These are phyloP conservation scores for Aspergillus ostianus DNA, from an alignment of 495 filamentous ascomycete genomes.

Conservation along the genomic window DNA sequence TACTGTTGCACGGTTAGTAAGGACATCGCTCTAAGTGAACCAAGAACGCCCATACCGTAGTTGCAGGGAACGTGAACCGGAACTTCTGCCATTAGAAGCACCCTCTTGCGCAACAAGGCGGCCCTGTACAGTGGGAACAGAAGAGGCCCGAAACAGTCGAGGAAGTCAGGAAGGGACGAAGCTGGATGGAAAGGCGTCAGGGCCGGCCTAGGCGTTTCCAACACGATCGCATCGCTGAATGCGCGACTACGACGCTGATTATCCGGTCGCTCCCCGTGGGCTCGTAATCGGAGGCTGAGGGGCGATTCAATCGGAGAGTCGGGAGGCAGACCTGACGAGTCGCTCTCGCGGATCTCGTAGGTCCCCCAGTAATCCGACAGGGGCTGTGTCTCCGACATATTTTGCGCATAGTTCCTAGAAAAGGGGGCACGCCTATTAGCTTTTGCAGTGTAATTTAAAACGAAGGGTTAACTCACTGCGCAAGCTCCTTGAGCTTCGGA, in stretches of 20 bases:
- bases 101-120: conserved; percentile 82
- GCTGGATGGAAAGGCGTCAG: conserved; percentile 82
- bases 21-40: neutral
- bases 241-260: conserved; percentile 29
- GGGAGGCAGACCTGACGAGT: conserved; percentile 30
- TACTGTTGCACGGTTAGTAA: conserved; percentile 51
- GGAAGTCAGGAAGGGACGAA: conserved; percentile 69
- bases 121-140: conserved; percentile 88
- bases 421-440: conserved; percentile 2
- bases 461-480: conserved; percentile 48
- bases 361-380: conserved; percentile 80
- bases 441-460: neutral
- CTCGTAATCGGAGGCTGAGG: conserved; percentile 47
- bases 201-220: conserved; percentile 66
- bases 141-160: conserved; percentile 84
- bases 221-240: conserved; percentile 46
- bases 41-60: conserved; percentile 60
- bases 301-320: conserved; percentile 55
- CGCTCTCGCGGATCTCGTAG: conserved; percentile 53
- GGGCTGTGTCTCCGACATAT: conserved; percentile 49
- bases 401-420: conserved; percentile 33
- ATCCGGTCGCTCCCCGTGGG: conserved; percentile 38
- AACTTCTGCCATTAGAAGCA: conserved; percentile 78
- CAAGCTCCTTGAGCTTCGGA: conserved; percentile 68
- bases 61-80: conserved; percentile 85